Evolutionary conservation across 225 moss, liverwort and hornwort genomes (phyloP).

Genomic region (Ulota crispa): DNA sequence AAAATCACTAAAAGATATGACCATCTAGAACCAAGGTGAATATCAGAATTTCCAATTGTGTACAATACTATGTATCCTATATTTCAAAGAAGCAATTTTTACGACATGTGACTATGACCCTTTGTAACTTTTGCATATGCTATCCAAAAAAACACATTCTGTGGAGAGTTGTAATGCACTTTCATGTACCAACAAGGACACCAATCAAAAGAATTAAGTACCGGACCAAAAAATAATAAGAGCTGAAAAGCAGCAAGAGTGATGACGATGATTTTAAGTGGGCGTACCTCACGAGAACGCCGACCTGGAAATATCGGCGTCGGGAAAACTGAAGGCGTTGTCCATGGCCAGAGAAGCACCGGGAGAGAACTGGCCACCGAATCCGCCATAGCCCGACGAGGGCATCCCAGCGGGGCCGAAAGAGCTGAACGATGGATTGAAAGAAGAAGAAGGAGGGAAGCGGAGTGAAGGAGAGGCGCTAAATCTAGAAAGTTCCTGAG

Average conservation of each 20-base stretch:
- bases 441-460: conserved; percentile 41
- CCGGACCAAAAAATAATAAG: background rate
- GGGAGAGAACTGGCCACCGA: conserved; percentile 63
- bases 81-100: background rate
- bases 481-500: conserved; percentile 38
- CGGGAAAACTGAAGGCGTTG: conserved; percentile 66
- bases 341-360: conserved; percentile 56
- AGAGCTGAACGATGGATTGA: conserved; percentile 48
- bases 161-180: background rate
- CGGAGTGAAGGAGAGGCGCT: conserved; percentile 50
- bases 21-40: too few relatives aligned
- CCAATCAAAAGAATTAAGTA: background rate
- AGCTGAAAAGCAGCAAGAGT: background rate
- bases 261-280: background rate
- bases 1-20: too few relatives aligned
- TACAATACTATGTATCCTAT: too few relatives aligned
- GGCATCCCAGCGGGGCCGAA: conserved; percentile 45
- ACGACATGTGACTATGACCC: background rate
- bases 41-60: too few relatives aligned
- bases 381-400: conserved; percentile 59
- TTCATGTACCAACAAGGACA: background rate
- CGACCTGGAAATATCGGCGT: conserved; percentile 62
- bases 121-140: background rate
- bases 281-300: conserved; percentile 38
- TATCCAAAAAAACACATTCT: background rate